These are phyloP conservation scores for Metschnikowia santaceciliae DNA, from an alignment of 805 yeast genomes.

Conservation along the genomic window DNA sequence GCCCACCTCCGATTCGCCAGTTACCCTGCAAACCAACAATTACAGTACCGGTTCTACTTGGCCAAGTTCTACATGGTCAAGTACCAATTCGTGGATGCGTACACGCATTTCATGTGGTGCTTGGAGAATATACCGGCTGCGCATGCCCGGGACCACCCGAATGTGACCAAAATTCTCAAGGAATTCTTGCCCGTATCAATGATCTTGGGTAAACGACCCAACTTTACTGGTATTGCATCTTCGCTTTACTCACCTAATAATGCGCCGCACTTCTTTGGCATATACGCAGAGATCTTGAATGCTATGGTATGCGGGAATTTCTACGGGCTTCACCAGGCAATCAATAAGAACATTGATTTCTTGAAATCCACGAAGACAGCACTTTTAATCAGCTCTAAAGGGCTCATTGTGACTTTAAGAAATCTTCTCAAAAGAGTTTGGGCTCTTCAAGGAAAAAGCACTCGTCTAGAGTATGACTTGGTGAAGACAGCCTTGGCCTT, in stretches of 20 bases:
- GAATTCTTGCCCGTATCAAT: slow-evolving; percentile 52
- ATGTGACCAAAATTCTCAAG: slow-evolving; percentile 41
- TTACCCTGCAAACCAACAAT: slow-evolving; percentile 42
- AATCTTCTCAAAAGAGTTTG: slow-evolving; percentile 39
- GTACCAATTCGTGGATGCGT: slow-evolving; percentile 45
- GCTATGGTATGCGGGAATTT: slow-evolving; percentile 44
- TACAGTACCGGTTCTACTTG: slow-evolving; percentile 51
- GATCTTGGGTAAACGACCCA: slow-evolving; percentile 52
- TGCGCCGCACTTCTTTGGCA: slow-evolving; percentile 20
- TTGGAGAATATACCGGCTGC: slow-evolving; percentile 34
- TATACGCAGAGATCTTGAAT: slow-evolving; percentile 36
- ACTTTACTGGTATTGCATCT: slow-evolving; percentile 14
- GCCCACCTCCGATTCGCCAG: slow-evolving; percentile 40
- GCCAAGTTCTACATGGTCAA: slow-evolving; percentile 55
- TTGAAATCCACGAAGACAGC: slow-evolving; percentile 37
- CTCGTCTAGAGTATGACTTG: slow-evolving; percentile 28
- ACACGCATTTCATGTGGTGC: slow-evolving; percentile 53
- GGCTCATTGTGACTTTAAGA: slow-evolving; percentile 42
- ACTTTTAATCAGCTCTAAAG: slow-evolving; percentile 44
- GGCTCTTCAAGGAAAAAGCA: slow-evolving; percentile 22
- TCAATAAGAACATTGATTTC: slow-evolving; percentile 29
- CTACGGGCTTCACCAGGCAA: slow-evolving; percentile 25
- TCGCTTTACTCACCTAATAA: slow-evolving; percentile 18
- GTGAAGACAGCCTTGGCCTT: slow-evolving; percentile 21
- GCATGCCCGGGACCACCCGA: slow-evolving; percentile 23